Evolutionary conservation across 2,329 filamentous ascomycete species (phyloP), one percentile per base, ranked within the genome.

Genomic region (Fusarium sp.): DNA sequence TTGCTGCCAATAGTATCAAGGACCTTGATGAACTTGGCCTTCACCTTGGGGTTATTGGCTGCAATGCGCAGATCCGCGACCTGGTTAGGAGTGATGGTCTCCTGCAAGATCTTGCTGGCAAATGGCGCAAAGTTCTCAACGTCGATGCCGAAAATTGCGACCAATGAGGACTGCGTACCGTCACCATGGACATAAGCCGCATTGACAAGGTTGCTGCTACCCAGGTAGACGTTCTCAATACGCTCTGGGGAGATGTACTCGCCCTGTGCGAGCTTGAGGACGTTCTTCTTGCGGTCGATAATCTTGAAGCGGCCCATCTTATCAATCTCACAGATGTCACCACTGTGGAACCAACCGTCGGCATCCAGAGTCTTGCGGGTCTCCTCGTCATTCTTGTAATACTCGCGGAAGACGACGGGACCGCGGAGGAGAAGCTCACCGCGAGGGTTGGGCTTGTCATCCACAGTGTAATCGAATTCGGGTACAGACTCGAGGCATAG

Each of bases 241-340:
- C 94, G 93, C 83, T 99, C 96, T 16, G 96, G 96, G 2, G 94
- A 97, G 76, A 99, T 94, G 82, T 99, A 99, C 83, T 99, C 96
- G 80, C 96, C 96, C 82, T 99, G 96, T 0, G 95, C 91, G 59
- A 99, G 89, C 87, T 99, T 99, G 78, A 99, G 89, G n/a, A 99
- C 93, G 82, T 98, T 98, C 91, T 99, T 99, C 83, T 94, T 91
- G 75, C 96, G 94, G 81, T 99, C 96, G 75, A 99, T 91, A 81
- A 99, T 97, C 81, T 89, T 90, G 85, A 98, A 91, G 65, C 94
- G 93, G 67, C 96, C 96, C 77, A 92, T 81, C 72, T 90, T 90
- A 80, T 99, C 96, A 25, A 99, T 86, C 70, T 90, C 88, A 77
- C 90, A 93, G 71, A 99, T 95, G 76, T 99, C 96, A 58, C 96